Conservation (phyloP, 805 yeast species). For the Saccharomycopsis fodiens region DNA sequence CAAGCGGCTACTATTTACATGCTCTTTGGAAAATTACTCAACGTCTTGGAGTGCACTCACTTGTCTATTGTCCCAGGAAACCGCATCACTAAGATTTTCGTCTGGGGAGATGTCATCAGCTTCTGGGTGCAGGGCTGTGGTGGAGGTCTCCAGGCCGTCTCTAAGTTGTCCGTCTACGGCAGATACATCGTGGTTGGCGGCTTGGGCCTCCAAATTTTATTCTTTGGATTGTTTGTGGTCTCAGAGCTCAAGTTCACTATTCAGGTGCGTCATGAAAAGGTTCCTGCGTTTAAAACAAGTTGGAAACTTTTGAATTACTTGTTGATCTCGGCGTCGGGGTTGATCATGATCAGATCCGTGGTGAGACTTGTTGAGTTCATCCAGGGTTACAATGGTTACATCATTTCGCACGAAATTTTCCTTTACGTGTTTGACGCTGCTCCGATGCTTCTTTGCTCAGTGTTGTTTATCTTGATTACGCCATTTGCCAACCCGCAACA, state of each 20-base stretch:
- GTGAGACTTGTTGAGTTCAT: slow-evolving; percentile 27
- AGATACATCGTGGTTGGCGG: slow-evolving; percentile 26
- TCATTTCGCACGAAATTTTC: slow-evolving; percentile 25
- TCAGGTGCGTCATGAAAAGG: slow-evolving; percentile 1
- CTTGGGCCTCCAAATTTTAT: slow-evolving; percentile 27
- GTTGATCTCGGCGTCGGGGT: slow-evolving; percentile 15
- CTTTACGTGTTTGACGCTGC: slow-evolving; percentile 28
- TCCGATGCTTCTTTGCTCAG: slow-evolving; percentile 23
- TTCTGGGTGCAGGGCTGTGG: slow-evolving; percentile 28
- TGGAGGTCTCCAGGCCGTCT: slow-evolving; percentile 26
- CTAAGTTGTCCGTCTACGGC: slow-evolving; percentile 20
- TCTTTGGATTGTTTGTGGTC: slow-evolving; percentile 26
- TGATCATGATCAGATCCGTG: slow-evolving; percentile 29
- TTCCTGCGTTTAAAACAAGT: background rate
- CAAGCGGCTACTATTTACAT: slow-evolving; percentile 29
- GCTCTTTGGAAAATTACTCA: slow-evolving; percentile 26
- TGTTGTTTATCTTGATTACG: slow-evolving; percentile 11
- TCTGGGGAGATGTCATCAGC: slow-evolving; percentile 27
- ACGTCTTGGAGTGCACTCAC: slow-evolving; percentile 21
- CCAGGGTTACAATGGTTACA: slow-evolving; percentile 27
- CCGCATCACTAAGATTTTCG: slow-evolving; percentile 26
- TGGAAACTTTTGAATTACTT: background rate
- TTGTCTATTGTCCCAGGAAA: slow-evolving; percentile 23
- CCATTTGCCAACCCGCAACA: background rate
- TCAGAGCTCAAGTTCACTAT: slow-evolving; percentile 10